A percentile compares a stretch with the other conserved stretches of the same genome.
phyloP scores from a whole-genome alignment of 2,329 filamentous ascomycete genomes.

The Cordyceps fumosorosea region DNA sequence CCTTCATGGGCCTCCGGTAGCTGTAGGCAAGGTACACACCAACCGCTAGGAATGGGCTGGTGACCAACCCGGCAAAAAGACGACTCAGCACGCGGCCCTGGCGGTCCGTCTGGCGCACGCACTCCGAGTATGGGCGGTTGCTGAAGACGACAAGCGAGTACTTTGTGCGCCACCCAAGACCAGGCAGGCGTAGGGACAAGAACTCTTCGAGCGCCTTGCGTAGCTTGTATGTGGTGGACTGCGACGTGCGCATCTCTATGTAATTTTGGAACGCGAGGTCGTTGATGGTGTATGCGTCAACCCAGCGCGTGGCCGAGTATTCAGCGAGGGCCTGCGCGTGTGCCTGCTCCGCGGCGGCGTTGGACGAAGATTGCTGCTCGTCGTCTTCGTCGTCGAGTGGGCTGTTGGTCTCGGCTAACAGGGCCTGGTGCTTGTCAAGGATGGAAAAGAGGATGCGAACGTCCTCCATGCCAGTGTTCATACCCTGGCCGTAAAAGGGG shows the following conservation, averaged over 20 bases:
- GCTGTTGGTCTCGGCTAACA: conserved; percentile 38
- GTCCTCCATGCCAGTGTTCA: conserved; percentile 95
- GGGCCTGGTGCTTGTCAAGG: conserved; percentile 59
- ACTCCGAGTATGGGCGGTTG: conserved; percentile 83
- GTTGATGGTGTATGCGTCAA: conserved; percentile 84
- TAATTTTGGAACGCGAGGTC: conserved; percentile 89
- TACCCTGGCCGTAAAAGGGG: conserved; percentile 95
- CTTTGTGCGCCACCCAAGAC: conserved; percentile 82
- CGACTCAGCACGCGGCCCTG: conserved; percentile 58
- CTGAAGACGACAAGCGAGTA: conserved; percentile 91
- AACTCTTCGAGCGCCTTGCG: conserved; percentile 84
- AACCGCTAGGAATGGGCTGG: conserved; percentile 25
- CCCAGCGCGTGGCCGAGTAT: conserved; percentile 67
- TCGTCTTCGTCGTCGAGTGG: conserved; percentile 21
- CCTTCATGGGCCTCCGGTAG: conserved; percentile 16
- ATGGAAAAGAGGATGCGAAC: conserved; percentile 80
- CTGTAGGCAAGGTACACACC: conserved; percentile 22
- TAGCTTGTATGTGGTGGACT: conserved; percentile 69
- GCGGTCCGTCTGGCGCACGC: conserved; percentile 60
- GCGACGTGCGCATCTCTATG: conserved; percentile 83
- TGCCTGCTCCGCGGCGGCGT: conserved; percentile 45
- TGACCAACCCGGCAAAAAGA: conserved; percentile 32
- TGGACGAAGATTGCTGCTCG: conserved; percentile 18
- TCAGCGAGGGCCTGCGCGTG: conserved; percentile 59
- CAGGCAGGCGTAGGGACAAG: conserved; percentile 67